Percentiles rank a stretch among this genome's conserved stretches.
Conservation (phyloP, 2,329 filamentous ascomycete genomes). For the Aureobasidium sp. region DNA sequence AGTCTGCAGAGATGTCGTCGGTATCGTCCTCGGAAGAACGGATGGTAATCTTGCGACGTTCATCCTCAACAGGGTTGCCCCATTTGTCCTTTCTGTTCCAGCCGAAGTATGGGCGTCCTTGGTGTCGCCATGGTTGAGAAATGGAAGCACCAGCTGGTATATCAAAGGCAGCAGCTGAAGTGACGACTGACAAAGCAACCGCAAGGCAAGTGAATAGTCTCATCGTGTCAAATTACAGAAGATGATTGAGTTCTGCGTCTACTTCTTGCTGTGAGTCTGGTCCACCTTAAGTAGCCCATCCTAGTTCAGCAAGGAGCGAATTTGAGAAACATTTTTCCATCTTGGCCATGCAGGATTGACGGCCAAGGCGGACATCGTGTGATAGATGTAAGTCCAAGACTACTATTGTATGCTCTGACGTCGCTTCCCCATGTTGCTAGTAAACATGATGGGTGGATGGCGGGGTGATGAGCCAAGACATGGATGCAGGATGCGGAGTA, state of each 20-base stretch:
- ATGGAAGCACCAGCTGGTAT: slow-evolving; percentile 1
- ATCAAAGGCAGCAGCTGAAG: neutral
- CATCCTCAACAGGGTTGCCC: slow-evolving; percentile 6
- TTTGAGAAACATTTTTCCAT: slow-evolving; percentile 4
- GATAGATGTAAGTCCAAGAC: neutral
- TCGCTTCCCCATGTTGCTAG: neutral
- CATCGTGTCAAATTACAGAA: neutral
- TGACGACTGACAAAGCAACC: neutral
- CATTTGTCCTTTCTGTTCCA: slow-evolving; percentile 7
- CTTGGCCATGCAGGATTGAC: slow-evolving; percentile 11
- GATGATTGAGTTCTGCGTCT: neutral
- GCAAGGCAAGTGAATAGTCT: neutral
- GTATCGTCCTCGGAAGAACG: slow-evolving; percentile 46
- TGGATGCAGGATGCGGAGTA: slow-evolving; percentile 4
- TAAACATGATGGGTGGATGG: neutral
- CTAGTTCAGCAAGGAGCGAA: neutral
- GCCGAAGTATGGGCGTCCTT: neutral
- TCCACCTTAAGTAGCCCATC: neutral
- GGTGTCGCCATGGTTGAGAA: neutral
- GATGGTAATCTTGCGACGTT: slow-evolving; percentile 25
- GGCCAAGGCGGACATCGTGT: slow-evolving; percentile 4
- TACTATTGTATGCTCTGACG: neutral
- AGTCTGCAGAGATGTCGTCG: slow-evolving; percentile 52
- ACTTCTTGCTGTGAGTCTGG: too few species aligned
- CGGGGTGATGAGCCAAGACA: slow-evolving; percentile 9